Conservation (phyloP, 345 rosid species). For the Microthlaspi erraticum region DNA sequence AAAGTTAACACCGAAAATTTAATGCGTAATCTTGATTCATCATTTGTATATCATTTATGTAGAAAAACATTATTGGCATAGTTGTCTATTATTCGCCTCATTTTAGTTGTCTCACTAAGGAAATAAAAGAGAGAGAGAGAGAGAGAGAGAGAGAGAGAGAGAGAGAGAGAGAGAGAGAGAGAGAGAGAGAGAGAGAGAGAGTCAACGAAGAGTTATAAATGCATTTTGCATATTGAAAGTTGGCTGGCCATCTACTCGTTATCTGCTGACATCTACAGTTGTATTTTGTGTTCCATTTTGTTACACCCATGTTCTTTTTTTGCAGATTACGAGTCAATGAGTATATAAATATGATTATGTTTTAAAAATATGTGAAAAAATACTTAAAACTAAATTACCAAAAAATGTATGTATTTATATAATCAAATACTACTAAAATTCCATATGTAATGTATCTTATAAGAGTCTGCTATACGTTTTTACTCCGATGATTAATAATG, state of each 20-base stretch:
- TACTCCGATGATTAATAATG: not conserved
- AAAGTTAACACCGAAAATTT: conserved; percentile 28
- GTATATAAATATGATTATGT: not conserved
- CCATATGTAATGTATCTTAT: not conserved
- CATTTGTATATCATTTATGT: conserved; percentile 6
- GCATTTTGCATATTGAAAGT: conserved; percentile 35
- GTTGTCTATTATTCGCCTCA: conserved; percentile 4
- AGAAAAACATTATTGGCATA: not conserved
- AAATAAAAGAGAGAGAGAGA: not conserved
- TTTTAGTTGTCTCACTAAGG: conserved; percentile 8
- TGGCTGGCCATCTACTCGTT: conserved; percentile 29
- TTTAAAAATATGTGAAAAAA: too few relatives aligned
- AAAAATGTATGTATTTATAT: not conserved
- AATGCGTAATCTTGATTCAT: conserved; percentile 37
- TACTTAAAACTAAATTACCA: too few relatives aligned
- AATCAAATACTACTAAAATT: not conserved
- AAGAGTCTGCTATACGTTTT: not conserved
- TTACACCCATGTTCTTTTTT: conserved; percentile 18
- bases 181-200: not conserved
- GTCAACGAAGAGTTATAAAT: conserved; percentile 39
- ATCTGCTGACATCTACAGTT: conserved; percentile 42
- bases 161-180: not conserved
- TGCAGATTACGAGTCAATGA: not conserved
- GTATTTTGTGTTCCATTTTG: conserved; percentile 36
- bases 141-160: not conserved